A percentile compares a stretch with the other conserved stretches of the same genome.
phyloP scores from a whole-genome alignment of 129 eudicot genomes.

The Flaveria ramosissima region DNA sequence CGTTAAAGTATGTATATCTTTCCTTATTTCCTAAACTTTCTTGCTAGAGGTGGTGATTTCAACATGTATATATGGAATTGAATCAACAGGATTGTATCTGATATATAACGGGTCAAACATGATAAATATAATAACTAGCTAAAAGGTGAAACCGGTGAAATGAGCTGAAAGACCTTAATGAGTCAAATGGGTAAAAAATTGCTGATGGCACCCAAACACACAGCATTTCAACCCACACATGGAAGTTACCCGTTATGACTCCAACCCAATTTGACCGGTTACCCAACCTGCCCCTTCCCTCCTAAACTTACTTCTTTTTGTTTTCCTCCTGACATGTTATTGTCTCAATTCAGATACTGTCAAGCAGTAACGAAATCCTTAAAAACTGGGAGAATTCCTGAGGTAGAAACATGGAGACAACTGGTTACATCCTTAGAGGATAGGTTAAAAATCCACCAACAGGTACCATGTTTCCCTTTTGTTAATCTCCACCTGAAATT shows the following conservation, averaged over 20 bases:
- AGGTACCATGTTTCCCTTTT: conserved; percentile 42
- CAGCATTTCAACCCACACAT: not conserved
- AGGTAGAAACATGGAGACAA: conserved; percentile 73
- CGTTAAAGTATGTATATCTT: conserved; percentile 56
- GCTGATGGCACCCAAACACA: not conserved
- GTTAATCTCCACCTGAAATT: not conserved
- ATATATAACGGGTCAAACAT: not conserved
- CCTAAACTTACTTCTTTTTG: not conserved
- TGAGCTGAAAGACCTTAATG: not conserved
- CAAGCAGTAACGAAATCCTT: conserved; percentile 70
- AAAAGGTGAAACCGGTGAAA: not conserved
- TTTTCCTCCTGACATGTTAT: not conserved
- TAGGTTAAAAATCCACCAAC: conserved; percentile 86
- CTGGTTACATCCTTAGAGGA: conserved; percentile 76
- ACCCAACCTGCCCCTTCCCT: not conserved
- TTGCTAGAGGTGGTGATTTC: not conserved
- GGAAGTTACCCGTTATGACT: not conserved
- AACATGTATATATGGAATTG: not conserved
- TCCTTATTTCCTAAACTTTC: not conserved
- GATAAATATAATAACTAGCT: not conserved
- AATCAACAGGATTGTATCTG: not conserved
- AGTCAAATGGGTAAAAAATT: not conserved
- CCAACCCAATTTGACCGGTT: not conserved
- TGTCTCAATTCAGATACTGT: conserved; percentile 66
- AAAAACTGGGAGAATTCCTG: conserved; percentile 82